phyloP scores from a whole-genome alignment of 2,329 filamentous ascomycete genomes.

The Cladosporium colombiae region DNA sequence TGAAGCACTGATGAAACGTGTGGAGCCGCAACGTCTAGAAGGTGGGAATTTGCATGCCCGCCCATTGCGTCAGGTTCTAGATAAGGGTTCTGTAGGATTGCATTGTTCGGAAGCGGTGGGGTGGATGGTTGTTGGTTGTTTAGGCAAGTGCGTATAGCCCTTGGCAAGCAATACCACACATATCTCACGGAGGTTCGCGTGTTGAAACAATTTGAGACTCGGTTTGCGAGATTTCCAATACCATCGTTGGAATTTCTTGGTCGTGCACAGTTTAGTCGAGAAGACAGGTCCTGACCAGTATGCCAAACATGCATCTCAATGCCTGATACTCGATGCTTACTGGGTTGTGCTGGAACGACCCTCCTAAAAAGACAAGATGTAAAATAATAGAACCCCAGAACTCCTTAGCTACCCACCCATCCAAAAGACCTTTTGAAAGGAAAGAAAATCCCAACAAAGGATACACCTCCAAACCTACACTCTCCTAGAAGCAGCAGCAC shows the following conservation, averaged over 20 bases:
- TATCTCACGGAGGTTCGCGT: not conserved
- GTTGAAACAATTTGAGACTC: not conserved
- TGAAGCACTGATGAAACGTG: slow-evolving; percentile 8
- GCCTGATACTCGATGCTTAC: not conserved
- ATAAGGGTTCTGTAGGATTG: not conserved
- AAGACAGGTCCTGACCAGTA: not conserved
- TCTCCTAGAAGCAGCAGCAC: slow-evolving; percentile 18
- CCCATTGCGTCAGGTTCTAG: not conserved
- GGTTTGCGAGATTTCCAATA: not conserved
- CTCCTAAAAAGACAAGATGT: not conserved
- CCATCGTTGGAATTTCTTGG: not conserved
- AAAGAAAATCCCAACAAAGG: not conserved
- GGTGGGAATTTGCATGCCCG: not conserved
- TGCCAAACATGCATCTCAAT: not conserved
- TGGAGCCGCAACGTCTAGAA: not conserved
- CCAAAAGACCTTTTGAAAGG: not conserved
- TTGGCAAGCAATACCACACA: not conserved
- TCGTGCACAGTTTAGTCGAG: not conserved
- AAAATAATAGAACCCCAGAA: not conserved
- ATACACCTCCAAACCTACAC: not conserved
- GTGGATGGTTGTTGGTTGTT: not conserved
- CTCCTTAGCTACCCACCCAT: not conserved
- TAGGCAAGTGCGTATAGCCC: not conserved
- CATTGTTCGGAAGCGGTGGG: not conserved
- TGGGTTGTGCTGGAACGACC: not conserved